Base-by-base conservation (phyloP, 441 rosid species). In the Adansonia madagascariensis region DNA sequence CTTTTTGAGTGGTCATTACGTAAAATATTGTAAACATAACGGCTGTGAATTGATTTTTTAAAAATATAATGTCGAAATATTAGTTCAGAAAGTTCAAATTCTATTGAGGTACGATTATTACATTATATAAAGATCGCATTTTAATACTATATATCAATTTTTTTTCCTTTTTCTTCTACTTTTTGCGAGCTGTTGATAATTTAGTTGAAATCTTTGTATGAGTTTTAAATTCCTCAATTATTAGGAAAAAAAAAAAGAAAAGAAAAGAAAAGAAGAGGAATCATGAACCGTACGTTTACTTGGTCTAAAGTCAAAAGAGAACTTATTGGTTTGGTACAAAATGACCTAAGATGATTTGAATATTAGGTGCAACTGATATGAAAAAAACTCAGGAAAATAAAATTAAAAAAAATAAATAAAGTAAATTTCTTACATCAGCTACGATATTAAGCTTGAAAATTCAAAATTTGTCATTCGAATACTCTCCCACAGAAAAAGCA, bases 331-430 rank as follows among this genome's bases (percentile, higher is more conserved):
- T 77, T 35, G 27, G 61, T 56, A 18, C 2, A 11, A 8, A 71
- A 70, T 77, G 41, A 71, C 55, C 64, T 62, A 49, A 61, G 75
- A 12, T 8, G 80, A 49, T 71, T 53, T 35, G n/a, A 41, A 22
- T 56, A 18, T 17, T 56, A 17, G 4, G 4, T 50, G 6, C 6
- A 14, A 50, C 8, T 20, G 24, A n/a, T 55, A 27, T 17, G 61
- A 56, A 17, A 27, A 56, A 18, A 14, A 14, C 18, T 15, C 18
- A 15, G 7, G 4, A 52, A 15, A 52, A 52, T 24, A 0, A n/a
- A 15, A 52, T 1, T 12, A 41, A 6, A 41, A 6, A 41, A 41
- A 41, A 41, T 4, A 41, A 24, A 24, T 0, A 24, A 24, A 24
- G 27, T 1, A 24, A 24, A 24, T 24, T 24, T 24, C 27, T 24